These are phyloP conservation scores for Aureobasidium subglaciale DNA, from an alignment of 2,329 filamentous ascomycete genomes.

Conservation along the genomic window DNA sequence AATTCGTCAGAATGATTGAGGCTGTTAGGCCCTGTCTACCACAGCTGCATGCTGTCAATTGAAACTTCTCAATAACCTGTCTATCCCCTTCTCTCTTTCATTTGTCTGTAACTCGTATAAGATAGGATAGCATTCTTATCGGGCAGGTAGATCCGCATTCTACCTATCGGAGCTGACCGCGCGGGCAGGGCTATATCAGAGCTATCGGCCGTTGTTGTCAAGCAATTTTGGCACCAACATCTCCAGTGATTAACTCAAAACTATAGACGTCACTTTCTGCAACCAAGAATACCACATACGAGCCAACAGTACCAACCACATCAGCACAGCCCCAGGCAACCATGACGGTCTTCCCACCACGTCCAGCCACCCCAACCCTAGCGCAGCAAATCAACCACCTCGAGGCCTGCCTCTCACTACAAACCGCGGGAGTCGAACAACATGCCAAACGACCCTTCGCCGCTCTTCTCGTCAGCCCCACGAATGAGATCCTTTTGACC, in stretches of 20 bases:
- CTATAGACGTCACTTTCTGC: too few species aligned
- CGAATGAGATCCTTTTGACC: slow-evolving; percentile 44
- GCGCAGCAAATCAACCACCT: neutral
- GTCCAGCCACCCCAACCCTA: neutral
- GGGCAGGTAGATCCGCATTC: neutral
- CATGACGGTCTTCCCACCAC: neutral
- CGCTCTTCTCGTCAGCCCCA: slow-evolving; percentile 42
- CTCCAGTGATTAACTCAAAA: too few species aligned
- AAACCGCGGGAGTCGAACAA: slow-evolving; percentile 38
- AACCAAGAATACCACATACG: neutral
- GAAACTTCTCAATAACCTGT: neutral
- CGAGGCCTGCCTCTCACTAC: slow-evolving; percentile 35
- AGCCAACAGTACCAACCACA: neutral
- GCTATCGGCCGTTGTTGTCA: neutral
- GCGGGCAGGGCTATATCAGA: neutral
- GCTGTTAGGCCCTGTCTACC: neutral
- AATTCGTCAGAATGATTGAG: neutral
- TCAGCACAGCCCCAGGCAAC: neutral
- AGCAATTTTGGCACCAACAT: neutral
- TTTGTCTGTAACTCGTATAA: neutral
- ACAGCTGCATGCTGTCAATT: slow-evolving; percentile 2
- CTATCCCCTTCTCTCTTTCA: neutral
- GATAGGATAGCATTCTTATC: neutral
- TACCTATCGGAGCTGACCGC: neutral
- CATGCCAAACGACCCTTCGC: slow-evolving; percentile 43